Conservation (phyloP, 352 stramenopile species). For the Globisporangium canariense region DNA sequence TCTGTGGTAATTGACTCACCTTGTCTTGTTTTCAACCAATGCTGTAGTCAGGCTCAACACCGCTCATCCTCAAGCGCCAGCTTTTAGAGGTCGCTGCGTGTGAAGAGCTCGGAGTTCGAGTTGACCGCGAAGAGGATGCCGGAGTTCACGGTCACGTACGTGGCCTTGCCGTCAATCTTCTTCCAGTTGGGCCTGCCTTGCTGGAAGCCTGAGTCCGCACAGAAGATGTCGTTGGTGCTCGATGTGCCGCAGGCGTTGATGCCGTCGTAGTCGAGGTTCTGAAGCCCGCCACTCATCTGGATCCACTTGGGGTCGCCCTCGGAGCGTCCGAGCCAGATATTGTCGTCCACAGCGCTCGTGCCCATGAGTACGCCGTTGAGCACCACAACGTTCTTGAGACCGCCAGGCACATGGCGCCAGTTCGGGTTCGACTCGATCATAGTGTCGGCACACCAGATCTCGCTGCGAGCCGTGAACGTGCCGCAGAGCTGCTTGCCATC, state of each 20-base stretch:
- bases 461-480: slow-evolving; percentile 7
- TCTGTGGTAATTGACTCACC: neutral
- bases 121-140: slow-evolving; percentile 13
- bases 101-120: slow-evolving; percentile 12
- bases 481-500: slow-evolving; percentile 30
- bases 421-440: slow-evolving; percentile 16
- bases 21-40: neutral
- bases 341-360: slow-evolving; percentile 13
- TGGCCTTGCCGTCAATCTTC: slow-evolving; percentile 9
- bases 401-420: slow-evolving; percentile 3
- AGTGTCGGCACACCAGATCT: slow-evolving; percentile 28
- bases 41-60: neutral
- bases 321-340: slow-evolving; percentile 17
- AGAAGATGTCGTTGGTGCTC: slow-evolving; percentile 15
- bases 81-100: slow-evolving; percentile 7
- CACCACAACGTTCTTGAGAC: slow-evolving; percentile 12
- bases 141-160: slow-evolving; percentile 1
- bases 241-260: slow-evolving; percentile 22
- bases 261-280: slow-evolving; percentile 27
- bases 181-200: slow-evolving; percentile 9
- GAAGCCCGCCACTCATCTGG: slow-evolving; percentile 18
- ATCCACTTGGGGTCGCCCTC: slow-evolving; percentile 23
- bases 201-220: slow-evolving; percentile 12
- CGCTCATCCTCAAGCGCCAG: neutral
- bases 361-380: slow-evolving; percentile 15